Evolutionary conservation across 148 eudicot genomes (phyloP).

Genomic region (Vaccinium myrtillus): DNA sequence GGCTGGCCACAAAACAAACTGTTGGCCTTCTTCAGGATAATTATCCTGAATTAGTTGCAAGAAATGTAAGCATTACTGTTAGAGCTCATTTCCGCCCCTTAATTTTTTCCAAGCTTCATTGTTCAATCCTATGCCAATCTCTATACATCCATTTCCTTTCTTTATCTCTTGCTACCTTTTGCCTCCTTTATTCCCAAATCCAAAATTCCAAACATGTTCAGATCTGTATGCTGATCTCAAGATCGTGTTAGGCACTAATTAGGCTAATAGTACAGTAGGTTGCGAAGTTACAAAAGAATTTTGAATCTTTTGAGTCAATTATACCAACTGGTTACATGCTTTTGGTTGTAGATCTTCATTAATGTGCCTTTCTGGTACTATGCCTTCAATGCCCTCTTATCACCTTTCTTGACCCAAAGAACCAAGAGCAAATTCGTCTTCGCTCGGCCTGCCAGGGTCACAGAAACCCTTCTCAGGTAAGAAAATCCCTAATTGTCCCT

Average conservation of each 20-base stretch:
- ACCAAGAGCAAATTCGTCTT: constrained; percentile 70
- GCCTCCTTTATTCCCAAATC: neutral
- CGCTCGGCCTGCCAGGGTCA: constrained; percentile 52
- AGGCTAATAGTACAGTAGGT: neutral
- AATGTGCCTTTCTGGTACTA: constrained; percentile 79
- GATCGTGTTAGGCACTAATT: neutral
- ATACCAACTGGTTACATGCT: neutral
- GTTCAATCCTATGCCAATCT: neutral
- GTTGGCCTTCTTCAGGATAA: constrained; percentile 63
- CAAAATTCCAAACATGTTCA: neutral
- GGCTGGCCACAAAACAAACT: constrained; percentile 47
- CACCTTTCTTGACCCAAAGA: constrained; percentile 65
- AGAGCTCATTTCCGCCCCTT: neutral
- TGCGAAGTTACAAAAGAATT: neutral
- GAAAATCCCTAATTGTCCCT: neutral
- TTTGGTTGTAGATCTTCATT: constrained; percentile 48
- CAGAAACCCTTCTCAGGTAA: constrained; percentile 70
- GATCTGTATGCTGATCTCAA: neutral
- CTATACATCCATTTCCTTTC: neutral
- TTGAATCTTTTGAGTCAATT: neutral
- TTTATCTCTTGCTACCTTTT: neutral
- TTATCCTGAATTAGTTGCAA: constrained; percentile 72
- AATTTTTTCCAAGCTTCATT: neutral
- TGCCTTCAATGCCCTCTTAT: constrained; percentile 52
- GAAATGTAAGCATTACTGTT: constrained; percentile 48